Conservation (phyloP, 768 basidiomycete species). For the Lanmaoa pseudosensibilis region DNA sequence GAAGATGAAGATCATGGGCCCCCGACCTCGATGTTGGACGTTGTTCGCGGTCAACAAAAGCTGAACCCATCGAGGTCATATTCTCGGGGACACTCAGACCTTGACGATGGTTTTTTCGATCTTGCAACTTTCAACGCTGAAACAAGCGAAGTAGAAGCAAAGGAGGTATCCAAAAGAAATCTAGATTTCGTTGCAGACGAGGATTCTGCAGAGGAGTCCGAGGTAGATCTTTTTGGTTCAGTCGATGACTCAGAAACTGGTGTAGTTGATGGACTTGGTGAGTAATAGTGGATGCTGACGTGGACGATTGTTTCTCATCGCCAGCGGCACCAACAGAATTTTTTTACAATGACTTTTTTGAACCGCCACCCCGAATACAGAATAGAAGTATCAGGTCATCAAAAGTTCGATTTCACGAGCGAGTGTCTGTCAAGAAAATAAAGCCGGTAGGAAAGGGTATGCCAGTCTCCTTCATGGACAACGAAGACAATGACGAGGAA, state of each 20-base stretch:
- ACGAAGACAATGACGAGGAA: slow-evolving; percentile 37
- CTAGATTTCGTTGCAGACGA: slow-evolving; percentile 54
- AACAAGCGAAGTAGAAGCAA: slow-evolving; percentile 75
- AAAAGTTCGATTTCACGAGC: slow-evolving; percentile 77
- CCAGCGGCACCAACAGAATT: slow-evolving; percentile 43
- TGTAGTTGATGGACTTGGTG: slow-evolving; percentile 43
- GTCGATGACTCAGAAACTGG: slow-evolving; percentile 48
- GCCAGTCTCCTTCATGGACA: slow-evolving; percentile 45
- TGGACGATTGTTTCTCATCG: not conserved
- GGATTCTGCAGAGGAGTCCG: slow-evolving; percentile 49
- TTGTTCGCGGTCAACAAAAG: slow-evolving; percentile 26
- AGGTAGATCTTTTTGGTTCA: slow-evolving; percentile 68
- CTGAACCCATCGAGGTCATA: slow-evolving; percentile 20
- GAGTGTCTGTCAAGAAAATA: slow-evolving; percentile 81
- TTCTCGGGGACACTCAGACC: slow-evolving; percentile 40
- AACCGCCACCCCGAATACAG: slow-evolving; percentile 44
- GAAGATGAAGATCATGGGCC: slow-evolving; percentile 35
- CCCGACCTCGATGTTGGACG: slow-evolving; percentile 28
- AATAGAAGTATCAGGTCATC: slow-evolving; percentile 22
- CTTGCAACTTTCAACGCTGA: slow-evolving; percentile 85
- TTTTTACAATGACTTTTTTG: slow-evolving; percentile 82
- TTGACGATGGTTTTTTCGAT: slow-evolving; percentile 92
- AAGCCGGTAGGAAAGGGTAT: slow-evolving; percentile 67
- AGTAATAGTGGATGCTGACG: slow-evolving; percentile 17
- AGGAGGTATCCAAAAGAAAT: slow-evolving; percentile 56